Percentiles rank a stretch among this genome's conserved stretches.
These are phyloP conservation scores for Fusarium buharicum DNA, from an alignment of 2,329 filamentous ascomycete species.

Conservation along the genomic window DNA sequence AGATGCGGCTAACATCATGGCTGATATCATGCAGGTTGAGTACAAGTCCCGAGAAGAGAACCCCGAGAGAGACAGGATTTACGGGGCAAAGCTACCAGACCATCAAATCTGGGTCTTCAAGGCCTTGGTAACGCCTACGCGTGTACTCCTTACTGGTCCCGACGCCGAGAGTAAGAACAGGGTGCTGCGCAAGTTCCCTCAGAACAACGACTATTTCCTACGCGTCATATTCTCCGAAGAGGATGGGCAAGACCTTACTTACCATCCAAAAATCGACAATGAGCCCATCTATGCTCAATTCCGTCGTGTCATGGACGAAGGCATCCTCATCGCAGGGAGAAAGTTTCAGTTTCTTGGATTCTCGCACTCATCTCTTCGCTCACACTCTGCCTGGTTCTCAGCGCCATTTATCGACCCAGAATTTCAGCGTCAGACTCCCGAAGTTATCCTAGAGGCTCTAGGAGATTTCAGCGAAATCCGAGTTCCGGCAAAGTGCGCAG, in stretches of 20 bases:
- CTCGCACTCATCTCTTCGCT: conserved; percentile 79
- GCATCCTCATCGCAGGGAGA: conserved; percentile 72
- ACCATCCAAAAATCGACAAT: conserved; percentile 60
- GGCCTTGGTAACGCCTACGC: conserved; percentile 68
- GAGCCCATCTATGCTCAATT: conserved; percentile 69
- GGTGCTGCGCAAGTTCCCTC: conserved; percentile 72
- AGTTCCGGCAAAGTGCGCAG: conserved; percentile 66
- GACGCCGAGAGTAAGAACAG: conserved; percentile 76
- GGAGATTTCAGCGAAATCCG: conserved; percentile 63
- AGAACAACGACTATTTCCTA: conserved; percentile 71
- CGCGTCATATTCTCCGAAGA: conserved; percentile 81
- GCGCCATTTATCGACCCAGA: conserved; percentile 57
- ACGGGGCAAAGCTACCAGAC: conserved; percentile 44
- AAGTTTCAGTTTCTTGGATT: conserved; percentile 77
- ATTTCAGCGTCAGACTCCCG: conserved; percentile 49
- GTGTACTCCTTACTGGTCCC: conserved; percentile 67
- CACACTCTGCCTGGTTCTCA: conserved; percentile 75
- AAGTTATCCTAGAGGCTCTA: conserved; percentile 58
- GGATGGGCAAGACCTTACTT: conserved; percentile 70
- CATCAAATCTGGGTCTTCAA: conserved; percentile 65
- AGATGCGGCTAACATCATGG: conserved; percentile 54
- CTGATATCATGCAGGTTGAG: conserved; percentile 55
- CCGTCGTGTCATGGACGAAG: conserved; percentile 64
- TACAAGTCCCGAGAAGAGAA: conserved; percentile 46
- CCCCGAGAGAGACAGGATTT: conserved; percentile 39